phyloP scores from a whole-genome alignment of 345 rosid species.

The Bruguiera parviflora region DNA sequence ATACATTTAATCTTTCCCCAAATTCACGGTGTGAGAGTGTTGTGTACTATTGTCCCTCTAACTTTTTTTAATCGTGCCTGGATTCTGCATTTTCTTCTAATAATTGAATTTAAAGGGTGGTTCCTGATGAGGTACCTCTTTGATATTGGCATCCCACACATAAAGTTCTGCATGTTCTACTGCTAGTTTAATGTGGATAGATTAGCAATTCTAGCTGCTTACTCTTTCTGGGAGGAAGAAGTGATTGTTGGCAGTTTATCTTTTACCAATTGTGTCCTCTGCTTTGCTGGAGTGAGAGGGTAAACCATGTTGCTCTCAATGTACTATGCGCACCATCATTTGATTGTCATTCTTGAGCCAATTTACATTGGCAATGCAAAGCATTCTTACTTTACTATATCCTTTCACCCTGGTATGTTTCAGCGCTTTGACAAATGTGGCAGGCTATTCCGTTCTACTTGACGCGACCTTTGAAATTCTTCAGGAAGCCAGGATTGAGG shows the following conservation, averaged over 20 bases:
- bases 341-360: slow-evolving; percentile 2
- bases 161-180: no score
- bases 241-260: background rate
- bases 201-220: no score
- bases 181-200: no score
- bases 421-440: slow-evolving; percentile 82
- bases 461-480: slow-evolving; percentile 72
- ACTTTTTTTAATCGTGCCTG: no score
- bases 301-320: background rate
- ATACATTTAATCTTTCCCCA: no score
- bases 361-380: background rate
- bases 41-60: no score
- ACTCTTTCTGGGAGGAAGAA: background rate
- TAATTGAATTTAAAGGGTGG: slow-evolving; percentile 30
- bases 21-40: no score
- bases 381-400: slow-evolving; percentile 9
- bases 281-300: background rate
- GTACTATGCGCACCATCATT: background rate
- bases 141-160: no score
- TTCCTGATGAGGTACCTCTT: slow-evolving; percentile 70
- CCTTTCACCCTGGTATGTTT: slow-evolving; percentile 61
- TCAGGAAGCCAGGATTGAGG: slow-evolving; percentile 58
- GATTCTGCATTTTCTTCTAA: no score
- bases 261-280: background rate
- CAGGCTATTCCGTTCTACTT: slow-evolving; percentile 75